Conservation (phyloP, 352 stramenopile species). For the Phytophthora pistaciae region DNA sequence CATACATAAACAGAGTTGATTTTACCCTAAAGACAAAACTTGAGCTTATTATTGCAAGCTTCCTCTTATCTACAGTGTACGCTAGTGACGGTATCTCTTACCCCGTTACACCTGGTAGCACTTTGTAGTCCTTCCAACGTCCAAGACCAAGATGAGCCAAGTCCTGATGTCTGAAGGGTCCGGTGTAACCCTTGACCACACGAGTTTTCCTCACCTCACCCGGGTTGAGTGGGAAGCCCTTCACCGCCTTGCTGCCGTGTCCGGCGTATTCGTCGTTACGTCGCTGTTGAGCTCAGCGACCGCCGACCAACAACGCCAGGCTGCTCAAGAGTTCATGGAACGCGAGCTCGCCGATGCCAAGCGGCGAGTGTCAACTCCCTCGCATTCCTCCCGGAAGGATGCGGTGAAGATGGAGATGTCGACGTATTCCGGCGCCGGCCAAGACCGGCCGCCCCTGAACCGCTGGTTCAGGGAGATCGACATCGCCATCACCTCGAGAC, state of each 20-base stretch:
- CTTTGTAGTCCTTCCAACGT: constrained; percentile 1
- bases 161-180: background rate
- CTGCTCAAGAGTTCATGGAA: background rate
- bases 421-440: background rate
- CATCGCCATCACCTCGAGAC: background rate
- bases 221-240: background rate
- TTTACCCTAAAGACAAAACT: too few relatives aligned
- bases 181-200: background rate
- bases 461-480: constrained; percentile 1
- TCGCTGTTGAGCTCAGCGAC: background rate
- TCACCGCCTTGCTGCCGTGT: background rate
- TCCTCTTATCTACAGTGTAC: too few relatives aligned
- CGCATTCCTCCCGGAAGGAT: constrained; percentile 1
- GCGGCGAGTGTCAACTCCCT: constrained; percentile 5
- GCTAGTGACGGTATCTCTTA: too few relatives aligned
- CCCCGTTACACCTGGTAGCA: too few relatives aligned
- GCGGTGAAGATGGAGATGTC: constrained; percentile 8
- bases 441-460: constrained; percentile 1
- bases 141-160: background rate
- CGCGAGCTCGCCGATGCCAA: constrained; percentile 10
- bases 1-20: too few relatives aligned
- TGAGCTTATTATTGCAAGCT: too few relatives aligned
- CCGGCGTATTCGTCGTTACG: background rate
- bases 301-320: background rate
- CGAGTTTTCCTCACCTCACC: background rate